Evolutionary conservation across 2,329 filamentous ascomycete species (phyloP).

Genomic region (Incumbomyces lentus): DNA sequence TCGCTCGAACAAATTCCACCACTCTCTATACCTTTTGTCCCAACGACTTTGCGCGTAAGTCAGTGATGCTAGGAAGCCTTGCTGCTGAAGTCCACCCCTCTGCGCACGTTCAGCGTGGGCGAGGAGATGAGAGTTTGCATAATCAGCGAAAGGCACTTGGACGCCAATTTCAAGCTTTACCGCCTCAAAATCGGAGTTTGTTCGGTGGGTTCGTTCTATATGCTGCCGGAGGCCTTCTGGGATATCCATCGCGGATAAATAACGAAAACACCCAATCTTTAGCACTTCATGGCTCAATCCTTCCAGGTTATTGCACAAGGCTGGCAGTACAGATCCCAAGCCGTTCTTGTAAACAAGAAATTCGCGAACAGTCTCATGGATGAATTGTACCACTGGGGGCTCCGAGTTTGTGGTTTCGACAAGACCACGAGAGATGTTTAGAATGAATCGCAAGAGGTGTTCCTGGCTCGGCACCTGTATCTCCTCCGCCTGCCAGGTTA

Average conservation of each 20-base stretch:
- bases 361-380: no score
- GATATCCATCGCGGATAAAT: neutral
- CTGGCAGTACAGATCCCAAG: constrained; percentile 1
- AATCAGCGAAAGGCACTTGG: constrained; percentile 7
- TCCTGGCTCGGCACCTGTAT: no score
- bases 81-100: neutral
- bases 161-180: neutral
- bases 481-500: no score
- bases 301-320: constrained; percentile 8
- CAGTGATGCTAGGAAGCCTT: neutral
- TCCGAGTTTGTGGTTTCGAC: no score
- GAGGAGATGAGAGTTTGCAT: constrained; percentile 5
- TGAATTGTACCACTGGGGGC: no score
- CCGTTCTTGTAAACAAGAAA: constrained; percentile 6
- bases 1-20: constrained; percentile 6
- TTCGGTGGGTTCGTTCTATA: no score
- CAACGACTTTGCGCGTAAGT: neutral
- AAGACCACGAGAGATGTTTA: no score
- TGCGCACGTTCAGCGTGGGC: constrained; percentile 7
- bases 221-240: no score
- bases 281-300: constrained; percentile 4
- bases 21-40: neutral
- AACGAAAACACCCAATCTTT: constrained; percentile 3
- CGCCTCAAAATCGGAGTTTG: no score
- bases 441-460: no score